Evolutionary conservation across 805 yeast genomes (phyloP), one percentile per base, ranked within the genome.

Genomic region (Pachysolen tannophilus): DNA sequence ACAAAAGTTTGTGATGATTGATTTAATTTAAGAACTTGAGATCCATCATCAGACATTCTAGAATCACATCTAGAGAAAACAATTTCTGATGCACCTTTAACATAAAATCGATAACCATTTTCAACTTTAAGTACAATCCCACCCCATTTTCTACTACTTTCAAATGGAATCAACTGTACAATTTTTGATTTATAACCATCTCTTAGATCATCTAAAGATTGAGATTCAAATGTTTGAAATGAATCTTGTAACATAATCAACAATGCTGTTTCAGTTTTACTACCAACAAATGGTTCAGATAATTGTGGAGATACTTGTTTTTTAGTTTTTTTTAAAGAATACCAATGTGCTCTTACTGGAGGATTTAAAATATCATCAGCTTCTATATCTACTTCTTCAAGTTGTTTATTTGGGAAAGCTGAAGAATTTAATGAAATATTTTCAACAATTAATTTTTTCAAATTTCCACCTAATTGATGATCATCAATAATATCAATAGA

Each of bases 61-160:
- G 49, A 64, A 1, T 72, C 58, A 53, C 94, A 82, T 46, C 70
- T 63, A 16, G 67, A 65, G 43, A 82, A 67, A 10, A 92, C 70
- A 41, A 92, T 72, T 59, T 92, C 99, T 1, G 97, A 88, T 2
- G 98, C 98, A 43, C 99, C 98, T 61, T 92, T 92, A 39, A 84
- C 63, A 43, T 72, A 79, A 35, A 86, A 61, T 38, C 92, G 69
- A 53, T 58, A 80, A 1, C 65, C 48, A 13, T 62, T 65, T 8
- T 67, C 66, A 10, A 61, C 56, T 35, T 67, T 66, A 34, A 80
- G 67, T 5, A 87, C 78, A 15, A 86, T 59, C 28, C 92, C 95
- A 49, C 94, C 85, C 90, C 95, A 92, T 62, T 92, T 92, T 49
- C 94, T 70, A 3, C 84, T 68, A 40, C 95, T 83, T 61, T 92